Evolutionary conservation across 2,329 filamentous ascomycete genomes (phyloP), one percentile per base, ranked within the genome.

Genomic region (Cryphonectria parasitica): DNA sequence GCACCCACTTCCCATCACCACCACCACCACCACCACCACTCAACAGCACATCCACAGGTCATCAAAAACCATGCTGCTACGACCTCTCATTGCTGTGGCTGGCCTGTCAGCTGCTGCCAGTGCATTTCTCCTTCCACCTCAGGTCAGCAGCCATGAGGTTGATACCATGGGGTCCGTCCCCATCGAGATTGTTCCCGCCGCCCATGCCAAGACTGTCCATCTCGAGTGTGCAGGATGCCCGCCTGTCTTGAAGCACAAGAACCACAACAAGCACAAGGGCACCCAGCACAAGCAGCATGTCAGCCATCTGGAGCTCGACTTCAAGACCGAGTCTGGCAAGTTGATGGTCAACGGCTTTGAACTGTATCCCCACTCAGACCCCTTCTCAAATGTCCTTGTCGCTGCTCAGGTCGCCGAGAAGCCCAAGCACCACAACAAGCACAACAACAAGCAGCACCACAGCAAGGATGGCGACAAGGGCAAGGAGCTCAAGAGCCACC

Each of bases 321-420:
- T 92, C 75, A 80, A 77, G 70, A 78, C 91, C 72, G 83, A 87
- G 22, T 80, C 84, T 71, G 79, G 80, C 41, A 81, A 80, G 58
- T 81, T 92, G 36, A 76, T 87, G 52, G 75, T 91, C 70, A 91
- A 91, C 78, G 87, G 85, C 70, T 85, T 86, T 72, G 85, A 88
- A 75, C 81, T 92, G 25, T 92, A 89, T 74, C 87, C 87, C 22
- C 79, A 83, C 66, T 78, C 86, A 73, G 80, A 86, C 76, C 82
- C 84, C 1, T 81, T 83, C 77, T 77, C 77, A 73, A 78, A 79
- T 64, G 78, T 79, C 11, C 80, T 89, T 52, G 79, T 77, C 7
- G 87, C 87, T 15, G 75, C 79, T 17, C 83, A 88, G 69, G 75
- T 84, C 45, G 79, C 82, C 56, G 80, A 83, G 58, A 71, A 77